Evolutionary conservation across 73 alveolate species (phyloP).

Genomic region (Tetrahymena thermophila): DNA sequence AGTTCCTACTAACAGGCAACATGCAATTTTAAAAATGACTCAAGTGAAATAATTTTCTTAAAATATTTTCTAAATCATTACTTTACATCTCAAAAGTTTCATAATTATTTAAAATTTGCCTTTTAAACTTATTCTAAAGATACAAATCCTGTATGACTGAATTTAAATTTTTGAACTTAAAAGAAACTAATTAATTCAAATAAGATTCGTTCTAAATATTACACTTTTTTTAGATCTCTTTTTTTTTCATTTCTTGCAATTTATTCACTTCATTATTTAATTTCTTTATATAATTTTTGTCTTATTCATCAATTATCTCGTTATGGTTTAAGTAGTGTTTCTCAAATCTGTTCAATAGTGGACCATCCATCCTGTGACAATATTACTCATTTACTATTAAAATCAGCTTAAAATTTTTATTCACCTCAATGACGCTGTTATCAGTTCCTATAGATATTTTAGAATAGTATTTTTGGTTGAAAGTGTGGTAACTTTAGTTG

Average conservation of each 20-base stretch:
- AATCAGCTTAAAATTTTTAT: conserved; percentile 6
- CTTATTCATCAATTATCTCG: too few relatives aligned
- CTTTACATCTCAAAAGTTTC: background rate
- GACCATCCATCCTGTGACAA: conserved; percentile 17
- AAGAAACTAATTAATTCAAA: background rate
- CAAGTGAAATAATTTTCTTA: too few relatives aligned
- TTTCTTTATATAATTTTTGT: background rate
- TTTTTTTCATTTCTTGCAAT: background rate
- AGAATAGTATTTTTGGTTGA: conserved; percentile 5
- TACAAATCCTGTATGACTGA: background rate
- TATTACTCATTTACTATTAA: background rate
- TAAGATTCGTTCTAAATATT: too few relatives aligned
- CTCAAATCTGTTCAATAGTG: conserved; percentile 40
- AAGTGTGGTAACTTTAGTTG: conserved; percentile 11
- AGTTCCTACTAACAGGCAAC: background rate
- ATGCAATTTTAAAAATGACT: too few relatives aligned
- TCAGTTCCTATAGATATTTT: conserved; percentile 42
- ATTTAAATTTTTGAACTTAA: too few relatives aligned
- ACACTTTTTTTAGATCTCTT: background rate
- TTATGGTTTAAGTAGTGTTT: background rate
- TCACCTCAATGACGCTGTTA: conserved; percentile 6
- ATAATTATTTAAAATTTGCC: too few relatives aligned
- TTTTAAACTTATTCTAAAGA: background rate
- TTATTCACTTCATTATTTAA: background rate
- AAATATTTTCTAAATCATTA: background rate